Percentiles rank a stretch among this genome's conserved stretches.
Evolutionary conservation across 1,139 yeast genomes (phyloP).

Genomic region (Blastobotrys proliferans): DNA sequence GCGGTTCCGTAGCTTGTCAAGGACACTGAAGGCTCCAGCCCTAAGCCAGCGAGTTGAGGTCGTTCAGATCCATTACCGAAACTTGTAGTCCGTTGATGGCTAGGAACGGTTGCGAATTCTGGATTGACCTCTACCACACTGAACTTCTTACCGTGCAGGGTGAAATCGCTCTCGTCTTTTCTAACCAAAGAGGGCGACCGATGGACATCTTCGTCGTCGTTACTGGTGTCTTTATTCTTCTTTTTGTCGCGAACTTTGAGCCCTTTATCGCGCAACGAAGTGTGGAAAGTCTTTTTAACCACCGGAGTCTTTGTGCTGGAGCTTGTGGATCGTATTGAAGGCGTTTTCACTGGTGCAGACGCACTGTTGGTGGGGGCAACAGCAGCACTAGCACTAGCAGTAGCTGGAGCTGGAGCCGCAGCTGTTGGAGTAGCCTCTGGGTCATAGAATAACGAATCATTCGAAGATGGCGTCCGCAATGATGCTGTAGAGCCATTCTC

Average conservation of each 20-base stretch:
- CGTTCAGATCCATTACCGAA: conserved; percentile 1
- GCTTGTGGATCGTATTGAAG: neutral
- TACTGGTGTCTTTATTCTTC: neutral
- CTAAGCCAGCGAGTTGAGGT: conserved; percentile 1
- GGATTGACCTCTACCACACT: conserved; percentile 36
- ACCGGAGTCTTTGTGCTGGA: neutral
- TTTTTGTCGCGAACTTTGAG: conserved; percentile 10
- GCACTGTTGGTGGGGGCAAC: neutral
- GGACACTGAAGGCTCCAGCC: conserved; percentile 3
- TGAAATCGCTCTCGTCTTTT: conserved; percentile 29
- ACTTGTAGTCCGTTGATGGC: conserved; percentile 21
- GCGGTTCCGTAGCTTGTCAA: conserved; percentile 8
- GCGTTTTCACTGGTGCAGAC: conserved; percentile 1
- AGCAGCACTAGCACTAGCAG: neutral
- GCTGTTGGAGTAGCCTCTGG: neutral
- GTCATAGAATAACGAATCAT: conserved; percentile 8
- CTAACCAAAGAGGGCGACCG: conserved; percentile 30
- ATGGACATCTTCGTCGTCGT: conserved; percentile 16
- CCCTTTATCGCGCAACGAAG: conserved; percentile 13
- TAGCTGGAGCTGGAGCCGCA: neutral
- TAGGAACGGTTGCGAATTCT: conserved; percentile 28
- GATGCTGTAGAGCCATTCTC: conserved; percentile 6
- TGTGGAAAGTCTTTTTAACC: conserved; percentile 16
- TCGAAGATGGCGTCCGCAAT: conserved; percentile 6
- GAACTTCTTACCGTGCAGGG: conserved; percentile 33